Conservation (phyloP, 1,284 basidiomycete species). For the Ganoderma resinaceum region DNA sequence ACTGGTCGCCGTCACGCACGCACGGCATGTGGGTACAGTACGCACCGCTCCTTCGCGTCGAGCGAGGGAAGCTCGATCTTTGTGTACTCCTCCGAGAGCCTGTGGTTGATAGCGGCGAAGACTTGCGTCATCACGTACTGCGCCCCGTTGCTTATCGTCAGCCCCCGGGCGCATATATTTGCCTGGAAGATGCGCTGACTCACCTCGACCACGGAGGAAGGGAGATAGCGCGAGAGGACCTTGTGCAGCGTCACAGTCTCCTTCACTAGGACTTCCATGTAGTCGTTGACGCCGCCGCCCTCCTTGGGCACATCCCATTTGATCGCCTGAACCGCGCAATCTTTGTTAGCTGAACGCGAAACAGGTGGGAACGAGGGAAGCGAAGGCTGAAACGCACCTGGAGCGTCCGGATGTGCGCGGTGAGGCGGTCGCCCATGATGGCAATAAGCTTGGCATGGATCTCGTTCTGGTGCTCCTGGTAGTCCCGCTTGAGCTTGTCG, state of each 20-base stretch:
- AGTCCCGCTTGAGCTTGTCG: constrained; percentile 98
- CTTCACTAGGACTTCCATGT: constrained; percentile 93
- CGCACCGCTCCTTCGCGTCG: constrained; percentile 84
- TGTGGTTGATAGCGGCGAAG: constrained; percentile 89
- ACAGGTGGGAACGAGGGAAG: neutral
- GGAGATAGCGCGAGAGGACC: constrained; percentile 92
- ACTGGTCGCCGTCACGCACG: constrained; percentile 9
- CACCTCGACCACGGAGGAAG: constrained; percentile 81
- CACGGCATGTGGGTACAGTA: constrained; percentile 6
- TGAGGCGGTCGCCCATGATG: constrained; percentile 97
- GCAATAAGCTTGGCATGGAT: constrained; percentile 97
- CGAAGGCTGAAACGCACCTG: constrained; percentile 71
- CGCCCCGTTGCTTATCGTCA: neutral
- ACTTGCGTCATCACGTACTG: constrained; percentile 94
- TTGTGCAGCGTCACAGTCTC: constrained; percentile 97
- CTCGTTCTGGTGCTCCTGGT: constrained; percentile 99
- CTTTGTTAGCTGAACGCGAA: neutral
- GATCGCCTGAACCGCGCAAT: constrained; percentile 55
- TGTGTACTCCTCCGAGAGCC: constrained; percentile 84
- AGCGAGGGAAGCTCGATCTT: constrained; percentile 82
- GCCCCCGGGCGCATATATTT: neutral
- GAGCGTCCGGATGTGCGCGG: constrained; percentile 83
- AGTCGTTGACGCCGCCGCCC: constrained; percentile 71
- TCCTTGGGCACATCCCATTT: constrained; percentile 76
- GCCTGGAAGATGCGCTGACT: constrained; percentile 19